Evolutionary conservation across 108 stramenopile species (phyloP), one percentile per base, ranked within the genome.

Genomic region (Cyclotella baltica): DNA sequence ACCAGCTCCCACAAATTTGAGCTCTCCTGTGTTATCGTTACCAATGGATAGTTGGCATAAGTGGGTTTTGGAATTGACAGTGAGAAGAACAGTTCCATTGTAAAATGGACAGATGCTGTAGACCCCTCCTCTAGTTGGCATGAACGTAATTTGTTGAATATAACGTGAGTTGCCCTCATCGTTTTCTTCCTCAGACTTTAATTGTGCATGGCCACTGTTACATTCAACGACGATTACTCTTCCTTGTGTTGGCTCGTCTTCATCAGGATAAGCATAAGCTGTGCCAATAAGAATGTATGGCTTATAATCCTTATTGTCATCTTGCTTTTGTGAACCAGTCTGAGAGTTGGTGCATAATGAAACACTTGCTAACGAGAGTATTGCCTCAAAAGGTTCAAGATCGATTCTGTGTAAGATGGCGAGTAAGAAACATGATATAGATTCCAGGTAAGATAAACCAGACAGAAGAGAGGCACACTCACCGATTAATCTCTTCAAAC

Each of bases 221-320:
- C 89, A 92, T 33, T 96, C 89, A 67, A 96, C 92, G 23, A 98
- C 92, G 37, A 98, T 77, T 62, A 98, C 82, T 30, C 97, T 88
- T 28, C 98, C 98, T 37, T 87, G 87, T 3, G 90, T 88, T 28
- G 97, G 97, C 72, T 99, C 98, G 50, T 92, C 90, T 68, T 99
- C 99, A 68, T 96, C 98, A 18, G 92, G 88, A 30, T 89, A 75
- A 4, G 88, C 91, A 75, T 93, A 95, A 0, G 92, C 98, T 9
- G 98, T 98, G 9, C 99, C 99, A 43, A 98, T 89, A 13, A 98
- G 76, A 48, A 99, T 69, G 74, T 72, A 95, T 28, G 90, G 85
- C 56, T 82, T 89, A 57, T 59, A 76, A 27, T 81, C 82, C 1
- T 50, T 23, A 0, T 40, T 48, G 0, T 81, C 63, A 28, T 57